These are phyloP conservation scores for Trichophyton schoenleinii DNA, from an alignment of 2,329 filamentous ascomycete species.

Conservation along the genomic window DNA sequence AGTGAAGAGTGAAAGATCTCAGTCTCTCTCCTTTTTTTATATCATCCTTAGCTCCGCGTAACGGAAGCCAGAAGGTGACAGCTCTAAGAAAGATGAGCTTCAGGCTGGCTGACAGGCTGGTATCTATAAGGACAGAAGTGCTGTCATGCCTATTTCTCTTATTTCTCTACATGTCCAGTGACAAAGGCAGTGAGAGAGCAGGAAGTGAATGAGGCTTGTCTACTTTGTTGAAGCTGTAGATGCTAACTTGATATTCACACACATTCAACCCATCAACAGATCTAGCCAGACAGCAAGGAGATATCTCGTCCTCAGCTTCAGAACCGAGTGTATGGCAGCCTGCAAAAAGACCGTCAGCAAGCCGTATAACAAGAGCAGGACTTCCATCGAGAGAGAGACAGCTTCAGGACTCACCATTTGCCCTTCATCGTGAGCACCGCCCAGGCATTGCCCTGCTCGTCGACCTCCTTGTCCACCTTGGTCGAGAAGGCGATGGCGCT, in stretches of 20 bases:
- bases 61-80: neutral
- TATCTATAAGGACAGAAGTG: no score
- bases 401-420: constrained; percentile 53
- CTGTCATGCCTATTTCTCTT: no score
- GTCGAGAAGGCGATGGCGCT: constrained; percentile 85
- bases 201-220: no score
- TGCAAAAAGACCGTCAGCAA: constrained; percentile 11
- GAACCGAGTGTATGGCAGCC: constrained; percentile 33
- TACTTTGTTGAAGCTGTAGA: no score
- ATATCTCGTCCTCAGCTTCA: neutral
- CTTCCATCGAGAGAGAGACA: neutral
- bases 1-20: neutral
- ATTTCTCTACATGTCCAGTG: neutral
- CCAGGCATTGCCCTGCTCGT: constrained; percentile 69
- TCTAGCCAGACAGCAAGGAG: no score
- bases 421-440: constrained; percentile 71
- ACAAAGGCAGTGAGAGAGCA: neutral
- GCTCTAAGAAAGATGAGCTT: neutral
- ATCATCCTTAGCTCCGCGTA: neutral
- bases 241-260: no score
- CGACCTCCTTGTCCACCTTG: constrained; percentile 85
- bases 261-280: no score
- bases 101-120: no score
- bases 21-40: neutral
- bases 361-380: neutral